Conservation (phyloP, 345 rosid genomes). For the Populus pruinosa region DNA sequence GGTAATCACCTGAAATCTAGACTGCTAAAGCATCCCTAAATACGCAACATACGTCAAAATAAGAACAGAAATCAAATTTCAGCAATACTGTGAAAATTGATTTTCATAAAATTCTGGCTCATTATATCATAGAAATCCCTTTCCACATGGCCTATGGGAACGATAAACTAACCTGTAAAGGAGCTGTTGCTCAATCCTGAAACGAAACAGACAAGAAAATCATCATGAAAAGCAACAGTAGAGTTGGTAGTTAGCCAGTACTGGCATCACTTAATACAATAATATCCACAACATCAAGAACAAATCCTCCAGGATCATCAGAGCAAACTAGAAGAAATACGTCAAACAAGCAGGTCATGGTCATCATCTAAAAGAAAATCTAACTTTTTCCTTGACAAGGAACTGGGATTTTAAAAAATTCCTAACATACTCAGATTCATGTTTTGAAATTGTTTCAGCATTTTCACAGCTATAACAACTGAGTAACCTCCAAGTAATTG, state of each 20-base stretch:
- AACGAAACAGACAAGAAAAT: slow-evolving; percentile 9
- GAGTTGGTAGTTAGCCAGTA: background rate
- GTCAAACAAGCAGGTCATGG: background rate
- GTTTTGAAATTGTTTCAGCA: background rate
- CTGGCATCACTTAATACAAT: too few species aligned
- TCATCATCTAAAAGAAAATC: background rate
- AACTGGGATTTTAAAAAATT: background rate
- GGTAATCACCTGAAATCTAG: background rate
- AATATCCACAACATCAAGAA: too few species aligned
- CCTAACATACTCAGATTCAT: background rate
- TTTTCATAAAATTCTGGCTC: background rate
- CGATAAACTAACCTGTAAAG: slow-evolving; percentile 43
- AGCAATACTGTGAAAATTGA: background rate
- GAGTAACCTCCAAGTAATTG: background rate
- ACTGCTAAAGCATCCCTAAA: background rate
- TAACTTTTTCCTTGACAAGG: background rate
- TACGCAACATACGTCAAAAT: background rate
- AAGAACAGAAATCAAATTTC: background rate
- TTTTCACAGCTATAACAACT: background rate
- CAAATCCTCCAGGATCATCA: too few species aligned
- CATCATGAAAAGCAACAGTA: background rate
- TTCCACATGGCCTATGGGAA: background rate
- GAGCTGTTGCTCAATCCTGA: slow-evolving; percentile 50
- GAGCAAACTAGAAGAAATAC: background rate
- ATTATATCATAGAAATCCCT: background rate